These are phyloP conservation scores for Colletotrichum costaricense DNA, from an alignment of 2,329 filamentous ascomycete species.

Conservation along the genomic window DNA sequence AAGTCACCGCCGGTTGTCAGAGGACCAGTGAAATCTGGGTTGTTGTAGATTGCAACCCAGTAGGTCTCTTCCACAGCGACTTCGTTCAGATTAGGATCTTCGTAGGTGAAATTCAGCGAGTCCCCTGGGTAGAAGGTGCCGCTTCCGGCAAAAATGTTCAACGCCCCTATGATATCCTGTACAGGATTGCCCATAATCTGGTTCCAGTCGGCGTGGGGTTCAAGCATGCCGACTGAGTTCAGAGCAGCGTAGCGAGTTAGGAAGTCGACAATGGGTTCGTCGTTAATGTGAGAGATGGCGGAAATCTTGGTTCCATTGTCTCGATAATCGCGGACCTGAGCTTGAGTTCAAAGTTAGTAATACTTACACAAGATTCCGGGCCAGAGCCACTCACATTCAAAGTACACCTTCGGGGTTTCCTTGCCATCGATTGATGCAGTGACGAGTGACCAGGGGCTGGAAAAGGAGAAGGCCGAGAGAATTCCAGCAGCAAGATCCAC, in stretches of 20 bases:
- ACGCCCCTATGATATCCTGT: conserved; percentile 6
- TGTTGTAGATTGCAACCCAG: conserved; percentile 26
- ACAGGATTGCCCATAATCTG: conserved; percentile 22
- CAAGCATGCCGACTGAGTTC: conserved; percentile 23
- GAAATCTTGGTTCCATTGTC: conserved; percentile 13
- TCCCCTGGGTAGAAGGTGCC: conserved; percentile 25
- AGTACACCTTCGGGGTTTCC: conserved; percentile 24
- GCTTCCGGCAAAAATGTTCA: conserved; percentile 16
- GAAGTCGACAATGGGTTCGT: conserved; percentile 6
- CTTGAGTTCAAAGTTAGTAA: background rate
- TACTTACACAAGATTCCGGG: too few species aligned
- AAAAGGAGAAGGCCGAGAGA: conserved; percentile 25
- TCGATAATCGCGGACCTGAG: conserved; percentile 2
- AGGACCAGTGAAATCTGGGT: conserved; percentile 20
- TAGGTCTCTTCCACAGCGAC: background rate
- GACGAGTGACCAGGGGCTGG: conserved; percentile 14
- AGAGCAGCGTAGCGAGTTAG: conserved; percentile 10
- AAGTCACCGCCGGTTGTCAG: conserved; percentile 26
- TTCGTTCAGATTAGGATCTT: background rate
- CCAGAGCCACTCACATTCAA: background rate
- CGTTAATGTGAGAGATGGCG: conserved; percentile 21
- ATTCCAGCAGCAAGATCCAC: conserved; percentile 14
- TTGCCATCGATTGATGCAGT: conserved; percentile 23
- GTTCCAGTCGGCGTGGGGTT: conserved; percentile 32
- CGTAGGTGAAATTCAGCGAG: conserved; percentile 22